Base-by-base conservation (phyloP, 768 basidiomycete genomes). In the Pilatotrama ljubarskyi region DNA sequence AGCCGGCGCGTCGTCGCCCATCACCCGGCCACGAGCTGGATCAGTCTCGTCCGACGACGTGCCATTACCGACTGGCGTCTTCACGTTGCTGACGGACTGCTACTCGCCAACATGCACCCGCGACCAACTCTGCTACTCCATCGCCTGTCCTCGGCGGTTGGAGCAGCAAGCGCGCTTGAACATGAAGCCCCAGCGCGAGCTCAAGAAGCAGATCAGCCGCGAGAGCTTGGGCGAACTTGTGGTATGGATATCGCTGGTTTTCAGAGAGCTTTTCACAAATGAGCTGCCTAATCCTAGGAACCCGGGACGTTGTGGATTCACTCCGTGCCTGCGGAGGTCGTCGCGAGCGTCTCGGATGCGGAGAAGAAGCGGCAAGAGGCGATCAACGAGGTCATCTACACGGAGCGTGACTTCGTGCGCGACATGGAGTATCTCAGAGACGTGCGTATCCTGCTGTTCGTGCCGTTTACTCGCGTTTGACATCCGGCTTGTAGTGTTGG, bases 381-480 rank as follows among this genome's bases (percentile, higher is more conserved):
- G 20, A 98, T 99, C 78, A 98, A 98, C 70, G 97, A 99, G 77
- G 93, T 97, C 36, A 87, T 87, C 35, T 88, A 88, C 66, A 99
- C 97, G 8, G 97, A 98, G 72, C 84, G 95, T 25, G 97, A 98
- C 76, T 98, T 99, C 73, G 95, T 99, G 44, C 84, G 93, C 57
- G 97, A 98, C 75, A 85, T 98, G 85, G 97, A 99, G 74, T 98
- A 98, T 70, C 82, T 99, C 47, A 88, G 95, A 63, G 96, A 98
- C 71, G 91, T 96, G 6, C 44, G 68, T 38, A 25, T 50, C 36
- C 47, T 52, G 20, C 35, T 54, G 61, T n/a, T 5, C 56, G 7
- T n/a, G n/a, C n/a, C 5, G 22, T 11, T 18, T 22, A 7, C 17
- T 41, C 36, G 25, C 47, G 6, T 20, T 51, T 58, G 20, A 50